Base-by-base conservation (phyloP, 495 filamentous ascomycete species). In the Parathielavia appendiculata region DNA sequence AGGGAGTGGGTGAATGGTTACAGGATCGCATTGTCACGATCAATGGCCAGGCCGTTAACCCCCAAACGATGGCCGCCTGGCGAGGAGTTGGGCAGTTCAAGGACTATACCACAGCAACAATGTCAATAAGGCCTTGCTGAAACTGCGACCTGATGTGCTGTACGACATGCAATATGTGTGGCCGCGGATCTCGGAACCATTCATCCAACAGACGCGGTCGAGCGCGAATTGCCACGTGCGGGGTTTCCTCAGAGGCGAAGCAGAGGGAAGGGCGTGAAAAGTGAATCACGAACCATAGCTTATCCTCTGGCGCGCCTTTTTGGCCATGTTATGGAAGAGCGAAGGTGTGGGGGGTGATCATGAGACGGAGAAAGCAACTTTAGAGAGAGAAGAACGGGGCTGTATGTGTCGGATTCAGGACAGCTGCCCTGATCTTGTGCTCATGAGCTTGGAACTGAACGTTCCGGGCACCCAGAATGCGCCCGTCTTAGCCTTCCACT, bases 41-140 rank as follows among this genome's bases (percentile, higher is more conserved):
- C 95, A 36, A 96, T 83, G 45, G 91, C 87, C 63, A 98, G 80
- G 59, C 92, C 91, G 73, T 96, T 96, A 55, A 97, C 91, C 54
- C 93, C 93, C 51, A 97, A 79, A 65, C 92, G 83, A 76, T 98
- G 93, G 54, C 92, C 92, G 54, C 76, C 76, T 54, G 88, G 89
- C 17, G 89, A 85, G 43, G 91, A 90, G 75, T 95, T 90, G 59
- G 91, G 90, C 50, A 93, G 88, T 69, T 95, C 93, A 62, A 98
- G 83, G 73, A 98, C 93, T 98, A 67, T 32, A 51, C 58, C 35
- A 46, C 48, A 9, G 53, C 9, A 19, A 46, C 11, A 9, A 35
- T 23, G 41, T 58, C 34, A 58, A 40, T 49, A 61, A 55, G 30
- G 9, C 17, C n/a, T 14, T 5, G 14, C n/a, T 12, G 3, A 1